phyloP scores from a whole-genome alignment of 2,329 filamentous ascomycete species.

The Geosmithia flava region DNA sequence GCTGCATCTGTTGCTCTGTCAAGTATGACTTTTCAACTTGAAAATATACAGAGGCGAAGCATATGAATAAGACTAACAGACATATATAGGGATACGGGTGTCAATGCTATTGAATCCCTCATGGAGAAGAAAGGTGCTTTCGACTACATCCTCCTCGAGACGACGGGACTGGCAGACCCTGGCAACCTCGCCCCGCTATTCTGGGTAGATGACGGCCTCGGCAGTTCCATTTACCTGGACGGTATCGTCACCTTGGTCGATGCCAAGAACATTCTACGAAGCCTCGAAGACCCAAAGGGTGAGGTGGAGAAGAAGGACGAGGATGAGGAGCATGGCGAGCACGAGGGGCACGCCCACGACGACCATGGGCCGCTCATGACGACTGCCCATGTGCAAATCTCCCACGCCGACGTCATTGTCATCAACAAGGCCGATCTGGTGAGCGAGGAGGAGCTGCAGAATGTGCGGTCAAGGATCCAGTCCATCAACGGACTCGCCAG shows the following conservation, averaged over 20 bases:
- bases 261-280: slow-evolving; percentile 79
- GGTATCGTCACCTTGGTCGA: slow-evolving; percentile 95
- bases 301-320: slow-evolving; percentile 40
- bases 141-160: slow-evolving; percentile 96
- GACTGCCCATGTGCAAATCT: slow-evolving; percentile 91
- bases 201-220: slow-evolving; percentile 94
- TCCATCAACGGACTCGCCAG: slow-evolving; percentile 87
- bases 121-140: slow-evolving; percentile 92
- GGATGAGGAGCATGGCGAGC: slow-evolving; percentile 21
- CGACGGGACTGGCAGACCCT: slow-evolving; percentile 87
- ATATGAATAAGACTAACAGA: background rate
- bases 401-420: slow-evolving; percentile 88
- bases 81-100: slow-evolving; percentile 62
- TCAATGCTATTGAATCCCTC: slow-evolving; percentile 86
- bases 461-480: slow-evolving; percentile 56
- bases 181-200: slow-evolving; percentile 93
- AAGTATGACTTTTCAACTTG: slow-evolving; percentile 45
- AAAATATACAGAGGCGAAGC: background rate
- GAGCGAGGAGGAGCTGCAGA: slow-evolving; percentile 51
- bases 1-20: slow-evolving; percentile 95
- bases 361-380: slow-evolving; percentile 52
- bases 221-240: slow-evolving; percentile 91
- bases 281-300: slow-evolving; percentile 59
- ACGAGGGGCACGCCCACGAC: slow-evolving; percentile 26
- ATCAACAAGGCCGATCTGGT: slow-evolving; percentile 92